phyloP scores from a whole-genome alignment of 2,329 filamentous ascomycete species.

The Phaeophleospora eucalypticola region DNA sequence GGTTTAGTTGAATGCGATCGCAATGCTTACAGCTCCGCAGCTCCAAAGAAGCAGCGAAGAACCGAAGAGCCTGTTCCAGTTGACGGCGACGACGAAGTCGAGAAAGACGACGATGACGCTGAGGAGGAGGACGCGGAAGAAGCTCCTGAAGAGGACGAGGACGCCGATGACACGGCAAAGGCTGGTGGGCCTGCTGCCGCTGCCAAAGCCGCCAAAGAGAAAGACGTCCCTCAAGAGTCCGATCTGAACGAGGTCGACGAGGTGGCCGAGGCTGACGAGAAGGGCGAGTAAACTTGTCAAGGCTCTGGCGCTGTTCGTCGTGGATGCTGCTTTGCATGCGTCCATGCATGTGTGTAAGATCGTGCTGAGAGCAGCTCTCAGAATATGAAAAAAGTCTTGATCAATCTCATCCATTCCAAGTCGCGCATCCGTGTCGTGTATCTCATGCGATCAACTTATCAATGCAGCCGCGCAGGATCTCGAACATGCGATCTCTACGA shows the following conservation, averaged over 20 bases:
- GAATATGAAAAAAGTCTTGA: neutral
- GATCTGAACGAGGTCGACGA: constrained; percentile 22
- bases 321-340: neutral
- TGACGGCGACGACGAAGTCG: constrained; percentile 9
- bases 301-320: neutral
- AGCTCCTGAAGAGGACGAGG: constrained; percentile 25
- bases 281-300: neutral
- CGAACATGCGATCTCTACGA: no score
- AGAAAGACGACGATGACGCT: constrained; percentile 10
- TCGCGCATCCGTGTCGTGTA: no score
- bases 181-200: constrained; percentile 27
- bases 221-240: constrained; percentile 30
- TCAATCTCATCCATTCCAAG: no score
- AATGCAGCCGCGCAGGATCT: no score
- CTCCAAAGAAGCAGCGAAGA: constrained; percentile 23
- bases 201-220: constrained; percentile 27
- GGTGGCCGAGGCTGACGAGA: neutral
- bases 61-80: constrained; percentile 18
- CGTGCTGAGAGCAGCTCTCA: neutral
- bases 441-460: no score
- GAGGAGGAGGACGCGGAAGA: constrained; percentile 4
- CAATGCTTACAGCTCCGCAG: constrained; percentile 3
- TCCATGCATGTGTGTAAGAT: neutral
- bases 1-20: neutral
- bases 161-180: constrained; percentile 27